A percentile compares a stretch with the other conserved stretches of the same genome.
Evolutionary conservation across 257 asterid genomes (phyloP).

Genomic region (Salvia rosmarinus): DNA sequence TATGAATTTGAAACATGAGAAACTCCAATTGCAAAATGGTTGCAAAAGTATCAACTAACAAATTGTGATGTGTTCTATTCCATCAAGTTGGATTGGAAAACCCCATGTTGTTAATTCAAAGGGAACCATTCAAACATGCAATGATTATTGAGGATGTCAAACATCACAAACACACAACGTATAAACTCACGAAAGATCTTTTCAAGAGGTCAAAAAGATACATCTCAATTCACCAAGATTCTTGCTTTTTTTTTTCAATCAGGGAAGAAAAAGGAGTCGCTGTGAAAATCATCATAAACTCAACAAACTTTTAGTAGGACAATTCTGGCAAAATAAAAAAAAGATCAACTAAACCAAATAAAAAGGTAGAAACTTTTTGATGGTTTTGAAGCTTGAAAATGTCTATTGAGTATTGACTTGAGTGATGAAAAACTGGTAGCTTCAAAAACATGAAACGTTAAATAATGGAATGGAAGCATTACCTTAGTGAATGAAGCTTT

Average conservation of each 20-base stretch:
- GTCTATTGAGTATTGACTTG: background rate
- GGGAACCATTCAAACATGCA: constrained; percentile 23
- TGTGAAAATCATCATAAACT: constrained; percentile 26
- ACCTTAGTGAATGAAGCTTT: background rate
- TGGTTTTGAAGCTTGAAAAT: background rate
- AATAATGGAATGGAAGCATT: background rate
- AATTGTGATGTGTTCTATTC: constrained; percentile 41
- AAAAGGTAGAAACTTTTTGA: background rate
- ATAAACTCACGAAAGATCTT: constrained; percentile 40
- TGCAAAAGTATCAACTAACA: constrained; percentile 35
- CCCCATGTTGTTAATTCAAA: constrained; percentile 2
- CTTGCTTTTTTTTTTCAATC: constrained; percentile 24
- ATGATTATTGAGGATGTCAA: constrained; percentile 30
- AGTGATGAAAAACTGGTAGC: background rate
- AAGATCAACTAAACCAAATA: too few relatives aligned
- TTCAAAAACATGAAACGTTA: background rate
- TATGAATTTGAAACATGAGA: background rate
- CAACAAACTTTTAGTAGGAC: constrained; percentile 29
- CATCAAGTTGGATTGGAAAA: constrained; percentile 37
- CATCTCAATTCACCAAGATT: constrained; percentile 37
- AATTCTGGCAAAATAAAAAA: background rate
- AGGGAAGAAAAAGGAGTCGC: constrained; percentile 1
- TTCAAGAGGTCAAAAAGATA: constrained; percentile 34
- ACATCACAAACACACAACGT: constrained; percentile 22
- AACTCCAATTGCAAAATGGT: constrained; percentile 15